Conservation (phyloP, 139 green algal genomes). For the Nannochloris sp. region DNA sequence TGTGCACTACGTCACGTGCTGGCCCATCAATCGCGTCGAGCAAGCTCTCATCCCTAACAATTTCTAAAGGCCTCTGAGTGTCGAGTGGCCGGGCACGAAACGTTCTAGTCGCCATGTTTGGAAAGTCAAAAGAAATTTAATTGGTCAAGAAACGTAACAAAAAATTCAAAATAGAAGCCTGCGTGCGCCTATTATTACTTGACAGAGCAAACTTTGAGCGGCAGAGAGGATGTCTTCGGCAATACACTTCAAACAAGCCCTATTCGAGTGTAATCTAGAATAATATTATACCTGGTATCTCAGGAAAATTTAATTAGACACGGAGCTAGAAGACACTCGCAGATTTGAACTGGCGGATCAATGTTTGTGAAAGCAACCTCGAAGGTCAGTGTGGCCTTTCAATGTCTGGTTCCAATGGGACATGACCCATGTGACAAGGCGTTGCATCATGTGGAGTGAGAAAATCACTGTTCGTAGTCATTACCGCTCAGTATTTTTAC, state of each 20-base stretch:
- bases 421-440: too few species aligned
- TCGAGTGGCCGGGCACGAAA: conserved; percentile 67
- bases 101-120: background rate
- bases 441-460: too few species aligned
- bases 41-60: conserved; percentile 60
- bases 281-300: too few species aligned
- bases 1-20: conserved; percentile 36
- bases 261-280: too few species aligned
- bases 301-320: too few species aligned
- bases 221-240: background rate
- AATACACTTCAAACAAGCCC: background rate
- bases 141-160: background rate
- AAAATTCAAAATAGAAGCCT: background rate
- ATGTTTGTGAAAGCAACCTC: background rate
- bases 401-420: too few species aligned
- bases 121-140: too few species aligned
- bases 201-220: background rate
- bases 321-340: too few species aligned
- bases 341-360: background rate
- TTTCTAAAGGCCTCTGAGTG: conserved; percentile 49
- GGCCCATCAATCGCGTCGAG: conserved; percentile 52
- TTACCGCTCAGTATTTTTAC: background rate
- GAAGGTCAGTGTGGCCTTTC: background rate
- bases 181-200: background rate
- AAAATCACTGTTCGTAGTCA: background rate